Evolutionary conservation across 805 yeast species (phyloP).

Genomic region (Spathaspora arborariae): DNA sequence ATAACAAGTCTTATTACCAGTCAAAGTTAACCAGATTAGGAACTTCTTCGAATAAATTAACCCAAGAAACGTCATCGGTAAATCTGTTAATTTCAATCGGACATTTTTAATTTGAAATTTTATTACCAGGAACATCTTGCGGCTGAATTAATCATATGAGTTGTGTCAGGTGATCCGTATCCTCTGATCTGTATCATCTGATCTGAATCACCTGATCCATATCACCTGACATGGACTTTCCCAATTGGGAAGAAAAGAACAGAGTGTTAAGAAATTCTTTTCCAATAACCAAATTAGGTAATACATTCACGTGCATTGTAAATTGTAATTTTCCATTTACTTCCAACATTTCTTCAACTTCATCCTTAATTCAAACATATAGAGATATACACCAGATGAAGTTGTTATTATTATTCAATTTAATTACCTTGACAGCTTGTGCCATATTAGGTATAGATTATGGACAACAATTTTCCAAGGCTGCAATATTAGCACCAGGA

Average conservation of each 20-base stretch:
- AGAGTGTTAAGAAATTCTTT: too few species aligned
- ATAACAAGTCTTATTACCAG: neutral
- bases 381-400: too few species aligned
- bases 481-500: conserved; percentile 86
- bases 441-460: conserved; percentile 86
- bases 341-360: too few species aligned
- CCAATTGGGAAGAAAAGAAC: too few species aligned
- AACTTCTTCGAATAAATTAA: neutral
- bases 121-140: neutral
- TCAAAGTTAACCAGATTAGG: neutral
- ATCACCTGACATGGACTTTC: too few species aligned
- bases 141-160: neutral
- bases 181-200: too few species aligned
- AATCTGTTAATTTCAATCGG: neutral
- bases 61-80: neutral
- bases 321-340: too few species aligned
- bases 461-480: conserved; percentile 85
- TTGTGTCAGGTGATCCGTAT: neutral
- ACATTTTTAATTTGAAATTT: neutral
- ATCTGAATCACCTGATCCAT: too few species aligned
- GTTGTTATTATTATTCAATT: neutral
- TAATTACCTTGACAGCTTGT: conserved; percentile 26
- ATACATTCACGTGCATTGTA: too few species aligned
- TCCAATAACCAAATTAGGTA: too few species aligned
- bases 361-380: too few species aligned